These are phyloP conservation scores for Arabidopsis lyrata DNA, from an alignment of 441 rosid genomes.

Conservation along the genomic window DNA sequence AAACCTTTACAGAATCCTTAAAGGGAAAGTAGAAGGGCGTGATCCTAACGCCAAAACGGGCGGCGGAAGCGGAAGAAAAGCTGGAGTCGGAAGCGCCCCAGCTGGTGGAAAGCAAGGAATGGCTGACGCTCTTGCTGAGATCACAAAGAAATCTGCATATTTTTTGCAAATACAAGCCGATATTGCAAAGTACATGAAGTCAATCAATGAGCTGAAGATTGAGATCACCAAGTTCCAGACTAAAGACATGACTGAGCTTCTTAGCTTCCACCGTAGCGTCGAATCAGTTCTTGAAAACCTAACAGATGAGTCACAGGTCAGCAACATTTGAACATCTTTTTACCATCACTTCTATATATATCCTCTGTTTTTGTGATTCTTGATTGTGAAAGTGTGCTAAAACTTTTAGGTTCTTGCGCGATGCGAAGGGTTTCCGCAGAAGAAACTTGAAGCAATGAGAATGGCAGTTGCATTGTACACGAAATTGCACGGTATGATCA, in stretches of 20 bases:
- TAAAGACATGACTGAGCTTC: slow-evolving; percentile 77
- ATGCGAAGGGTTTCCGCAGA: slow-evolving; percentile 84
- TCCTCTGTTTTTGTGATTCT: slow-evolving; percentile 18
- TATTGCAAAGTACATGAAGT: slow-evolving; percentile 62
- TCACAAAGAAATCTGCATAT: slow-evolving; percentile 90
- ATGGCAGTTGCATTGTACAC: slow-evolving; percentile 67
- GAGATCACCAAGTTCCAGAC: slow-evolving; percentile 67
- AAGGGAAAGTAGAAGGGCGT: slow-evolving; percentile 76
- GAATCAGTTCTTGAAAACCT: slow-evolving; percentile 84
- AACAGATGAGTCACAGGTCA: slow-evolving; percentile 84
- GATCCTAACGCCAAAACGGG: slow-evolving; percentile 48
- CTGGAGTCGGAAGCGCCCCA: slow-evolving; percentile 36
- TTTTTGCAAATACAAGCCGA: slow-evolving; percentile 89
- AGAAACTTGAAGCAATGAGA: slow-evolving; percentile 82
- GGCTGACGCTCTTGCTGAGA: slow-evolving; percentile 98
- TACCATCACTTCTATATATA: background rate
- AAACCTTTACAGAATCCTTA: slow-evolving; percentile 69
- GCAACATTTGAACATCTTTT: background rate
- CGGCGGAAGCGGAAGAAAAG: slow-evolving; percentile 46
- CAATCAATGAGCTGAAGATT: slow-evolving; percentile 61
- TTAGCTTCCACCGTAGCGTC: slow-evolving; percentile 63
- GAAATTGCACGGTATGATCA: slow-evolving; percentile 60
- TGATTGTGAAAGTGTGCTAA: background rate
- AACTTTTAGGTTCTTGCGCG: slow-evolving; percentile 69
- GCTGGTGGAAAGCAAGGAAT: slow-evolving; percentile 81